phyloP scores from a whole-genome alignment of 192 early-diverging fungal species.

The Coemansia sp. region DNA sequence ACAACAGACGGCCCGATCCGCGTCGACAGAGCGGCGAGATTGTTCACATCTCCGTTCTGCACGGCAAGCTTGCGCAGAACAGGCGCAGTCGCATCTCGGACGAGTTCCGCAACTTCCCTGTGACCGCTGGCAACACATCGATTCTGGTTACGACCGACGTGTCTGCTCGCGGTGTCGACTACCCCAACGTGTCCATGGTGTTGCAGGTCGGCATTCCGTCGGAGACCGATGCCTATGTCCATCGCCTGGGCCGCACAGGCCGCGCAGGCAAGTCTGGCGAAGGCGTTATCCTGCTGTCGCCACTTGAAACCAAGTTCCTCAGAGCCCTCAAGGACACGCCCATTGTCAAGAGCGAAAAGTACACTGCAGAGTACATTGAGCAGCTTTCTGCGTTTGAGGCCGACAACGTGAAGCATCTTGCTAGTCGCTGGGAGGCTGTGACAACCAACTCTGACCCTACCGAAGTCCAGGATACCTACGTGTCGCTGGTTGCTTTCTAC shows the following conservation, averaged over 20 bases:
- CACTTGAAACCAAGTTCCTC: slow-evolving; percentile 78
- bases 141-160: slow-evolving; percentile 95
- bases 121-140: slow-evolving; percentile 36
- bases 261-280: slow-evolving; percentile 91
- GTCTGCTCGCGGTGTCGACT: slow-evolving; percentile 96
- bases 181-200: slow-evolving; percentile 88
- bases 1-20: neutral
- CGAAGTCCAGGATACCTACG: slow-evolving; percentile 47
- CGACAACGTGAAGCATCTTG: slow-evolving; percentile 27
- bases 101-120: slow-evolving; percentile 65
- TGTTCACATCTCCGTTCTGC: slow-evolving; percentile 61
- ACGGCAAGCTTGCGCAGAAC: slow-evolving; percentile 77
- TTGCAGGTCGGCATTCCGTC: slow-evolving; percentile 86
- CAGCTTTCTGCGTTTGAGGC: slow-evolving; percentile 19
- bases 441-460: slow-evolving; percentile 21
- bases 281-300: slow-evolving; percentile 76
- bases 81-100: slow-evolving; percentile 71
- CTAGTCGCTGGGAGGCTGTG: slow-evolving; percentile 27
- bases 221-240: slow-evolving; percentile 86
- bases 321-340: slow-evolving; percentile 60
- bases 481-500: slow-evolving; percentile 50
- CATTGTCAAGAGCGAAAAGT: slow-evolving; percentile 53
- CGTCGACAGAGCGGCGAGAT: slow-evolving; percentile 12
- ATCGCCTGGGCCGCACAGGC: slow-evolving; percentile 94
- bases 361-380: slow-evolving; percentile 29